phyloP scores from a whole-genome alignment of 202 grass and related monocot species.

The Tripidium arundinaceum region DNA sequence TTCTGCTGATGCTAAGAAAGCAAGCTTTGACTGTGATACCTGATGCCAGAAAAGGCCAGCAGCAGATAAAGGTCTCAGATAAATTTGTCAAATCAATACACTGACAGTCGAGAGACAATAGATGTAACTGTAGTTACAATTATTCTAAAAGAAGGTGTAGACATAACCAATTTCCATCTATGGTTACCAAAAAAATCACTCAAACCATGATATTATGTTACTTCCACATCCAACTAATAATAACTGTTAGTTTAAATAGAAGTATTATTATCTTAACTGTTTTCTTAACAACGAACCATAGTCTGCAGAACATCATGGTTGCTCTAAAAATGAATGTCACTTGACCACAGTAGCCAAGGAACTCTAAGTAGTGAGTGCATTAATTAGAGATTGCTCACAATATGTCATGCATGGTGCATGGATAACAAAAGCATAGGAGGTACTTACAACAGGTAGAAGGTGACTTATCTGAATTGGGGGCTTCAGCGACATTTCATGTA shows the following conservation, averaged over 20 bases:
- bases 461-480: conserved; percentile 56
- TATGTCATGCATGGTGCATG: neutral
- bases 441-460: conserved; percentile 66
- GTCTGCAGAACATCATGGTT: neutral
- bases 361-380: neutral
- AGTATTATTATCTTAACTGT: neutral
- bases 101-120: neutral
- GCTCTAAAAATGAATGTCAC: neutral
- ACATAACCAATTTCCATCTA: neutral
- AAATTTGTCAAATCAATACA: neutral
- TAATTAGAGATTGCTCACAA: neutral
- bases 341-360: neutral
- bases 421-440: neutral
- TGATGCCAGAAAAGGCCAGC: conserved; percentile 13
- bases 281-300: neutral
- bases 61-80: neutral
- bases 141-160: neutral
- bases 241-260: neutral
- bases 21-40: conserved; percentile 66
- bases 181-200: neutral
- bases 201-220: neutral
- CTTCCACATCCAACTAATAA: neutral
- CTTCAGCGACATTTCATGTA: conserved; percentile 83
- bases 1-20: conserved; percentile 87
- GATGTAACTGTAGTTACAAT: neutral